Percentiles rank a stretch among this genome's conserved stretches.
Conservation (phyloP, 495 filamentous ascomycete genomes). For the Xylaria intraflava region DNA sequence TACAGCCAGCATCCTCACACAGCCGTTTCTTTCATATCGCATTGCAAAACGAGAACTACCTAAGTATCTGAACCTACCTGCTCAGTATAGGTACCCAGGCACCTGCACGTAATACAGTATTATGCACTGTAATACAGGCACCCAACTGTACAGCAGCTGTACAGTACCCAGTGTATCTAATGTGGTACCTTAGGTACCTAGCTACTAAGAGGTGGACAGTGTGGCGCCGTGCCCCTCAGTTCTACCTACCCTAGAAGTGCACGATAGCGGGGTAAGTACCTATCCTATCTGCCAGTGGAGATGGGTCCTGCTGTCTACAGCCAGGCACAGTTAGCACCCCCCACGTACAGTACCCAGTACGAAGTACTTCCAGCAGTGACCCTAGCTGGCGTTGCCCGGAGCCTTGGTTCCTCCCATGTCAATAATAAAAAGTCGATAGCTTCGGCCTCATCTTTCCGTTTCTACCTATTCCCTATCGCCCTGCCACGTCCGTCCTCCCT, state of each 20-base stretch:
- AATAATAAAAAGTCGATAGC: slow-evolving; percentile 12
- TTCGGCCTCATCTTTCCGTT: neutral
- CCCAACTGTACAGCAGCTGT: too few species aligned
- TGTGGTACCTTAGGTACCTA: neutral
- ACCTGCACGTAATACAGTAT: too few species aligned
- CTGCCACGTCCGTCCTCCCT: neutral
- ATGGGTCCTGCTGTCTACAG: neutral
- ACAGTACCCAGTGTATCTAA: too few species aligned
- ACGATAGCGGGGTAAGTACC: slow-evolving; percentile 1
- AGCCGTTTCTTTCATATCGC: too few species aligned
- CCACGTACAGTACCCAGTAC: neutral
- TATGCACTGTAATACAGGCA: too few species aligned
- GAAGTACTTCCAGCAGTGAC: neutral
- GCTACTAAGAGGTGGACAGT: neutral
- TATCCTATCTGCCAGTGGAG: neutral
- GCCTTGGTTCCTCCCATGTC: slow-evolving; percentile 7
- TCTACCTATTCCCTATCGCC: neutral
- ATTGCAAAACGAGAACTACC: too few species aligned
- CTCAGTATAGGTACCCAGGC: neutral
- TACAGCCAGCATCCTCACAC: too few species aligned
- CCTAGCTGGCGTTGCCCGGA: slow-evolving; percentile 10
- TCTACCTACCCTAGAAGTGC: too few species aligned
- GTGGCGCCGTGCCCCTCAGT: neutral
- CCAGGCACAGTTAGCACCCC: too few species aligned
- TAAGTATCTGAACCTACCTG: neutral